A percentile compares a stretch with the other conserved stretches of the same genome.
These are phyloP conservation scores for Magnolia kwangsiensis DNA, from an alignment of 164 flowering plant species.

Conservation along the genomic window DNA sequence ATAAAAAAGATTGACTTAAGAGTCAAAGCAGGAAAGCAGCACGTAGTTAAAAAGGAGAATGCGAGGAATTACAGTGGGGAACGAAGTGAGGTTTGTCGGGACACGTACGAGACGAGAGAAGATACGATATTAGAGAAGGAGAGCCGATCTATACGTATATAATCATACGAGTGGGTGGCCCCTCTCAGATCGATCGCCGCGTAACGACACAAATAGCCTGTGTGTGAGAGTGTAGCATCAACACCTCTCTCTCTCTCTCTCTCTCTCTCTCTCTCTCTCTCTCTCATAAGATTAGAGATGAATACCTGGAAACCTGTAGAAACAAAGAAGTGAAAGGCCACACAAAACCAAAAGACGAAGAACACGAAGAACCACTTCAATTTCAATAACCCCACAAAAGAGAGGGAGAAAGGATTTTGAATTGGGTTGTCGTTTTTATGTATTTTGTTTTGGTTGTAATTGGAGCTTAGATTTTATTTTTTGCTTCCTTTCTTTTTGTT, in stretches of 20 bases:
- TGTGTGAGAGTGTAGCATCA: conserved; percentile 19
- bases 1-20: no score
- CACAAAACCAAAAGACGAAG: conserved; percentile 2
- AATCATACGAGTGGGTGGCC: conserved; percentile 23
- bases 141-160: conserved; percentile 17
- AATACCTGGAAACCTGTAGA: conserved; percentile 5
- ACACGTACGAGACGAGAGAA: conserved; percentile 7
- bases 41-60: neutral
- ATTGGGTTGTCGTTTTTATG: neutral
- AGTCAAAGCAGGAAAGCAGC: neutral
- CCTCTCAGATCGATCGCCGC: conserved; percentile 14
- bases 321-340: conserved; percentile 7
- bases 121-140: conserved; percentile 21
- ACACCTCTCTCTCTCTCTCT: conserved; percentile 3
- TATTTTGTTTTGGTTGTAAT: neutral
- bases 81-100: conserved; percentile 20
- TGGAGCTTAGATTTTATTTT: conserved; percentile 12
- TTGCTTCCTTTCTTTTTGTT: conserved; percentile 12
- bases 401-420: conserved; percentile 11
- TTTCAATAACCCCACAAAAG: neutral
- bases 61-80: neutral
- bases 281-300: conserved; percentile 6
- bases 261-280: conserved; percentile 10
- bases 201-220: conserved; percentile 25
- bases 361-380: neutral